Percentiles rank a stretch among this genome's conserved stretches.
Conservation (phyloP, 2,329 filamentous ascomycete genomes). For the Coniella lustricola region DNA sequence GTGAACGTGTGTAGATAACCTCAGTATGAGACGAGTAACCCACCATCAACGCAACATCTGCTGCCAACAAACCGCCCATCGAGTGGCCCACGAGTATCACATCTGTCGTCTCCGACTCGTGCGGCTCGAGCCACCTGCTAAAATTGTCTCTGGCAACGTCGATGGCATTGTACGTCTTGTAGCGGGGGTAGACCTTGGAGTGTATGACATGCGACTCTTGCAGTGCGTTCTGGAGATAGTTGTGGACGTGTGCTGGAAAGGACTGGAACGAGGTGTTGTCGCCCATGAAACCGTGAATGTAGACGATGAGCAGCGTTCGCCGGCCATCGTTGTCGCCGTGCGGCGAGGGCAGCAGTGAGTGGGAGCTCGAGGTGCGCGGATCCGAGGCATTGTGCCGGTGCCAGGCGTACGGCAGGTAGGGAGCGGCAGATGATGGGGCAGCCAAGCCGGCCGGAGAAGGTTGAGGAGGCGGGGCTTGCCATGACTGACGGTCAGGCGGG, state of each 20-base stretch:
- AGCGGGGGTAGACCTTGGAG: slow-evolving; percentile 77
- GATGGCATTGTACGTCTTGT: slow-evolving; percentile 67
- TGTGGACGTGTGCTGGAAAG: slow-evolving; percentile 83
- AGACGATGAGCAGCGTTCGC: slow-evolving; percentile 61
- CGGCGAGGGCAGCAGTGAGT: slow-evolving; percentile 36
- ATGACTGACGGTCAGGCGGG: too few species aligned
- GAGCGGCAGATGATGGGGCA: background rate
- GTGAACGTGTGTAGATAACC: too few species aligned
- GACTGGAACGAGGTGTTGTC: slow-evolving; percentile 66
- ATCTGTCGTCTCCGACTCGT: slow-evolving; percentile 68
- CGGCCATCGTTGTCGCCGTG: slow-evolving; percentile 26
- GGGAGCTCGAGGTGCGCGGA: slow-evolving; percentile 42
- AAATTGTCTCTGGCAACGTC: slow-evolving; percentile 74
- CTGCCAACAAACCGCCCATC: slow-evolving; percentile 78
- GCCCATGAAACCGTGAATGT: slow-evolving; percentile 23
- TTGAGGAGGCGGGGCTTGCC: background rate
- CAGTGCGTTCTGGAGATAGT: slow-evolving; percentile 59
- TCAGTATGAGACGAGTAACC: too few species aligned
- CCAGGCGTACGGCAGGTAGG: background rate
- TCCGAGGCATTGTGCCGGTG: slow-evolving; percentile 25
- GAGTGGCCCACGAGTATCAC: slow-evolving; percentile 80
- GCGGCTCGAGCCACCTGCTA: slow-evolving; percentile 72
- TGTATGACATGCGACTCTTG: slow-evolving; percentile 72
- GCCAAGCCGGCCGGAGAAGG: too few species aligned
- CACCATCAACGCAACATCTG: slow-evolving; percentile 67